phyloP scores from a whole-genome alignment of 441 rosid species.

The Populus trichocarpa region DNA sequence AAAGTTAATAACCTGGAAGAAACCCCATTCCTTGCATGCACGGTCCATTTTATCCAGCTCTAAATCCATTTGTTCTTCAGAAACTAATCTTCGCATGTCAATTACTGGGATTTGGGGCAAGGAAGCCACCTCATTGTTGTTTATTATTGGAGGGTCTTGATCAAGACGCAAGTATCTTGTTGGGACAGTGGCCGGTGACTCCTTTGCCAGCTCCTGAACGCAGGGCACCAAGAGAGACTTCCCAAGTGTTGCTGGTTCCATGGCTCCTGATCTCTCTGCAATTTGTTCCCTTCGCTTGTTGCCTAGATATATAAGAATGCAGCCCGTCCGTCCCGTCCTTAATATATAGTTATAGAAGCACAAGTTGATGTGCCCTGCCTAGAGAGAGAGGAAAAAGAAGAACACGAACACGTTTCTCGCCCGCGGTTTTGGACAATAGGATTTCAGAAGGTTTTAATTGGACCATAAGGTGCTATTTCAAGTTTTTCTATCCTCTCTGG shows the following conservation, averaged over 20 bases:
- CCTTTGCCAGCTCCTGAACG: slow-evolving; percentile 30
- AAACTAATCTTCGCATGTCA: slow-evolving; percentile 18
- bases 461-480: too few relatives aligned
- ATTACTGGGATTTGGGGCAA: slow-evolving; percentile 23
- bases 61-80: background rate
- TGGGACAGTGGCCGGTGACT: slow-evolving; percentile 17
- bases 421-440: too few relatives aligned
- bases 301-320: too few relatives aligned
- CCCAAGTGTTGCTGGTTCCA: slow-evolving; percentile 9
- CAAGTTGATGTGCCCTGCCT: too few relatives aligned
- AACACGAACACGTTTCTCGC: too few relatives aligned
- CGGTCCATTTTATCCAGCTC: slow-evolving; percentile 21
- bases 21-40: slow-evolving; percentile 36
- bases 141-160: slow-evolving; percentile 15
- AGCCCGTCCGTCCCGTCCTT: too few relatives aligned
- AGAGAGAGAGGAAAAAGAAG: too few relatives aligned
- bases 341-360: too few relatives aligned
- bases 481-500: too few relatives aligned
- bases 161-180: slow-evolving; percentile 18
- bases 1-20: slow-evolving; percentile 26
- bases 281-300: background rate
- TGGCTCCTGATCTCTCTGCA: background rate
- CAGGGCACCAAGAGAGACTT: slow-evolving; percentile 26
- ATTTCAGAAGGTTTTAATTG: too few relatives aligned
- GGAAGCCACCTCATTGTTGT: background rate